phyloP scores from a whole-genome alignment of 305 asterid genomes.

The Solanum hybrid region DNA sequence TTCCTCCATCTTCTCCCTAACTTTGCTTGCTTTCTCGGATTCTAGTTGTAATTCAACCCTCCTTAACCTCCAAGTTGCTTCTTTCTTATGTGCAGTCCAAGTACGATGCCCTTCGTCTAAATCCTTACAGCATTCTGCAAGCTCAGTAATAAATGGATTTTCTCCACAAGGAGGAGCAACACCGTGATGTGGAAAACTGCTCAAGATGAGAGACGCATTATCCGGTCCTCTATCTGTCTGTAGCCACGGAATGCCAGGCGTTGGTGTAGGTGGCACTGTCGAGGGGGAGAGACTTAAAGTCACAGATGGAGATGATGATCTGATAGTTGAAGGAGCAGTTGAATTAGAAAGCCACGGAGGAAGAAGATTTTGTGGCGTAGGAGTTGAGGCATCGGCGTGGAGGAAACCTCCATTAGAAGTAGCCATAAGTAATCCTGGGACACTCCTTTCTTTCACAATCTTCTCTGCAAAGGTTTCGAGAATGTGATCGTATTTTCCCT shows the following conservation, averaged over 20 bases:
- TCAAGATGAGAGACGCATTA: constrained; percentile 2
- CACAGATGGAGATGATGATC: constrained; percentile 65
- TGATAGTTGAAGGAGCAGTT: constrained; percentile 24
- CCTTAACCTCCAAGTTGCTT: constrained; percentile 78
- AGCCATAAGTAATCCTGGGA: constrained; percentile 33
- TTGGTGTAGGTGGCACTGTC: constrained; percentile 24
- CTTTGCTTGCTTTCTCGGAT: constrained; percentile 67
- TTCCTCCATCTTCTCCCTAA: constrained; percentile 69
- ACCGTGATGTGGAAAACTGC: constrained; percentile 22
- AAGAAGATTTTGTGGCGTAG: constrained; percentile 26
- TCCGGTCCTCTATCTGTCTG: constrained; percentile 25
- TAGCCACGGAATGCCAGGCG: constrained; percentile 40
- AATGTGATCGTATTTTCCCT: constrained; percentile 43
- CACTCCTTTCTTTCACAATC: constrained; percentile 29
- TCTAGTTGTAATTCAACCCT: constrained; percentile 74
- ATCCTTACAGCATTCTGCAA: constrained; percentile 65
- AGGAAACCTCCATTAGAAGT: constrained; percentile 37
- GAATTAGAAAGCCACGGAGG: constrained; percentile 80
- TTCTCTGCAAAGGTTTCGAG: constrained; percentile 59
- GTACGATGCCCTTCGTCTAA: constrained; percentile 74
- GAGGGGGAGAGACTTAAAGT: constrained; percentile 60
- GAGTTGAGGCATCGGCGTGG: constrained; percentile 25
- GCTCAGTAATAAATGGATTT: constrained; percentile 35
- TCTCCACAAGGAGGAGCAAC: constrained; percentile 22
- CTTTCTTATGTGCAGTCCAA: constrained; percentile 67